Percentiles rank a stretch among this genome's conserved stretches.
These are phyloP conservation scores for Raddia distichophylla DNA, from an alignment of 176 grass and related monocot species.

Conservation along the genomic window DNA sequence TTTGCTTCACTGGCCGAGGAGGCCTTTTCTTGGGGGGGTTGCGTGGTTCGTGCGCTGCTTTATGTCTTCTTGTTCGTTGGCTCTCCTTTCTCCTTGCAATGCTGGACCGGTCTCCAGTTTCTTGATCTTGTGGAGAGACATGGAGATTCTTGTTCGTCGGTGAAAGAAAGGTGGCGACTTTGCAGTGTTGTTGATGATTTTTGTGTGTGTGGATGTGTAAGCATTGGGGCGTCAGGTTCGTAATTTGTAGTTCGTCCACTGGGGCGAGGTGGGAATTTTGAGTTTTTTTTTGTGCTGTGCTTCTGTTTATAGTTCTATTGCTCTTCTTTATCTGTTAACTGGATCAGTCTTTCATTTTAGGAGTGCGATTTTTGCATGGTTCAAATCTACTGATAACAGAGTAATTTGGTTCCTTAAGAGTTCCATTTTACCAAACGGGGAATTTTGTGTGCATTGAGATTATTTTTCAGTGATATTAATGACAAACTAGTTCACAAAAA, in stretches of 20 bases:
- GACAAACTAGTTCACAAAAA: conserved; percentile 38
- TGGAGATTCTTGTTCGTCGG: not conserved
- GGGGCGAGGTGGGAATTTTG: not conserved
- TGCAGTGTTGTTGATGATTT: conserved; percentile 27
- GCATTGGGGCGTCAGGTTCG: not conserved
- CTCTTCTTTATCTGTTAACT: not conserved
- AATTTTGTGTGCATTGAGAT: conserved; percentile 2
- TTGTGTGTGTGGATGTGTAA: conserved; percentile 8
- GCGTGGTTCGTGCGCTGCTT: not conserved
- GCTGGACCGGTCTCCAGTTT: conserved; percentile 10
- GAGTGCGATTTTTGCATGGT: not conserved
- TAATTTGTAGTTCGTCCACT: not conserved
- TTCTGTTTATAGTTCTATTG: not conserved
- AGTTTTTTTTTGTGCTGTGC: not conserved
- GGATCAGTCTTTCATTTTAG: not conserved
- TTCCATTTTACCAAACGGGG: not conserved
- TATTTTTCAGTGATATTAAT: conserved; percentile 26
- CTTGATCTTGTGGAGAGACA: not conserved
- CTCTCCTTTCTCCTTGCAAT: not conserved
- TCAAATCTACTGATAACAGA: not conserved
- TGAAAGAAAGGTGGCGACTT: conserved; percentile 16
- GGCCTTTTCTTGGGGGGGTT: conserved; percentile 6
- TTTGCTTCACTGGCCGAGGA: not conserved
- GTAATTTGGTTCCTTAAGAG: conserved; percentile 8
- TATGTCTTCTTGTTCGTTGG: conserved; percentile 7